These are phyloP conservation scores for Talaromyces borbonicus DNA, from an alignment of 495 filamentous ascomycete genomes.

Conservation along the genomic window DNA sequence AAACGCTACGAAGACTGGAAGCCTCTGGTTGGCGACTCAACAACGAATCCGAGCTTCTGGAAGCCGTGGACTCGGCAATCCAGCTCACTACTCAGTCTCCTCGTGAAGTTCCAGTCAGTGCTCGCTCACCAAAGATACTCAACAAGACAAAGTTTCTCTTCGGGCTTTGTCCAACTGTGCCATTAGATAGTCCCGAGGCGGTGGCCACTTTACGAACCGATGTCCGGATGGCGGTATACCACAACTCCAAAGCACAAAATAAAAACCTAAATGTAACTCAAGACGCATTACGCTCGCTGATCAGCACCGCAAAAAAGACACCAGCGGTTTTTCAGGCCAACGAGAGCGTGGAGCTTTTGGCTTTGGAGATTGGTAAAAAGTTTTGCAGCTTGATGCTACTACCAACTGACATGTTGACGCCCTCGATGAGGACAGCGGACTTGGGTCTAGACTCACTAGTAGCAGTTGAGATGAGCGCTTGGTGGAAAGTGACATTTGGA, in stretches of 20 bases:
- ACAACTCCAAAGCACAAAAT: conserved; percentile 9
- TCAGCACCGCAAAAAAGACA: conserved; percentile 8
- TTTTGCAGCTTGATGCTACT: conserved; percentile 25
- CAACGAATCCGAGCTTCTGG: background rate
- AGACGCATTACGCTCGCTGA: conserved; percentile 9
- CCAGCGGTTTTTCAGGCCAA: background rate
- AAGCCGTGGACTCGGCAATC: background rate
- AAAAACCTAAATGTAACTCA: background rate
- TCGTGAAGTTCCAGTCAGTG: conserved; percentile 3
- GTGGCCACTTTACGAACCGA: conserved; percentile 17
- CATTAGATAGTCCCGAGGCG: conserved; percentile 8
- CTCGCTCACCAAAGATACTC: background rate
- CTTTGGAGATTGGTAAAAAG: conserved; percentile 13
- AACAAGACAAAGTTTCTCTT: conserved; percentile 10
- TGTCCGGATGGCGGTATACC: conserved; percentile 18
- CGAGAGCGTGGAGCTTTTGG: conserved; percentile 6
- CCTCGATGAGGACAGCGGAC: no score
- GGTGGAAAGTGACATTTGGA: conserved; percentile 11
- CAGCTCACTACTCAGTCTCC: background rate
- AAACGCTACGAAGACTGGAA: background rate
- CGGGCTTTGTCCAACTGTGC: conserved; percentile 3
- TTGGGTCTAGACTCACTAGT: conserved; percentile 30
- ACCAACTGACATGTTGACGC: conserved; percentile 12
- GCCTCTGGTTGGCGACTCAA: background rate
- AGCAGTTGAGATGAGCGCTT: conserved; percentile 27